Conservation (phyloP, 805 yeast species). For the Candida multigemmis region DNA sequence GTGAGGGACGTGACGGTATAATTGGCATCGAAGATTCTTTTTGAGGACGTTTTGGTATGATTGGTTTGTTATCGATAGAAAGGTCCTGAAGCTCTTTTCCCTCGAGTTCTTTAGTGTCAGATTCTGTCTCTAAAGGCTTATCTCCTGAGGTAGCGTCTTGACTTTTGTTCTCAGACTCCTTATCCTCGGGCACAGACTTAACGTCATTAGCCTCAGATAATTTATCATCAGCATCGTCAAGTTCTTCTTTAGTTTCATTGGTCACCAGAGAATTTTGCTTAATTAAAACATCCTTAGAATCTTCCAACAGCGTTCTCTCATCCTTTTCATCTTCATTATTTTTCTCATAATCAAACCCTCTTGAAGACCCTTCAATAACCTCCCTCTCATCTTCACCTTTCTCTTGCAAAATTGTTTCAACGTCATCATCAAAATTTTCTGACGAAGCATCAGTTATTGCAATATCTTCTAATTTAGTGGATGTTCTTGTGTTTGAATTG, state of each 20-base stretch:
- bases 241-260: neutral
- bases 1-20: conserved; percentile 4
- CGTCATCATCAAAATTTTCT: conserved; percentile 22
- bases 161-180: neutral
- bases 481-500: conserved; percentile 16
- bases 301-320: neutral
- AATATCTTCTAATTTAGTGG: conserved; percentile 9
- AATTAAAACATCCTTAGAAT: neutral
- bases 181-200: neutral
- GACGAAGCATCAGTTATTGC: conserved; percentile 10
- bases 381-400: conserved; percentile 6
- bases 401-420: conserved; percentile 19
- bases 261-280: neutral
- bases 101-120: neutral
- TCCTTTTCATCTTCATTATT: neutral
- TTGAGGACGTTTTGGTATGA: conserved; percentile 6
- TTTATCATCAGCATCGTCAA: conserved; percentile 1
- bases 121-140: neutral
- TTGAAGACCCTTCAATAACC: neutral
- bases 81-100: neutral
- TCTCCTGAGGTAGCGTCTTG: neutral
- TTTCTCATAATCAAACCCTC: neutral
- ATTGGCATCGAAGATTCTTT: conserved; percentile 2
- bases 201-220: neutral
- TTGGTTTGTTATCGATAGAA: conserved; percentile 1